These are phyloP conservation scores for Globomyces sp. DNA, from an alignment of 371 early-diverging fungal genomes.

Conservation along the genomic window DNA sequence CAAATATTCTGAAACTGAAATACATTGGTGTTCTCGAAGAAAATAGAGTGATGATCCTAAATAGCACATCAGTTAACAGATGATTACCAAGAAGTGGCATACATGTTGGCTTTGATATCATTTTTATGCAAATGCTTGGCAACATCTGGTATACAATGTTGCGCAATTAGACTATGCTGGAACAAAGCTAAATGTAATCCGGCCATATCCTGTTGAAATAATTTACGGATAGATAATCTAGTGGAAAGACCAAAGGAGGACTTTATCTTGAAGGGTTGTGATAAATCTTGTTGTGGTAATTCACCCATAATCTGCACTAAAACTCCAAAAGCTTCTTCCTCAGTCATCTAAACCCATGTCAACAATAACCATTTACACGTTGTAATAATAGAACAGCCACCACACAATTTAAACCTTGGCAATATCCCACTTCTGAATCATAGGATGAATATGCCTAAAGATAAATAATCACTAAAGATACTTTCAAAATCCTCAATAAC, in stretches of 20 bases:
- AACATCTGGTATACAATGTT: conserved; percentile 77
- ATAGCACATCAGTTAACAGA: no score
- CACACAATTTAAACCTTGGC: conserved; percentile 87
- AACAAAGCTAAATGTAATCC: conserved; percentile 77
- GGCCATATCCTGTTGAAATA: conserved; percentile 79
- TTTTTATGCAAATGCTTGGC: conserved; percentile 73
- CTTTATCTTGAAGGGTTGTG: no score
- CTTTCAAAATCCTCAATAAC: conserved; percentile 82
- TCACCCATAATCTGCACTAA: conserved; percentile 77
- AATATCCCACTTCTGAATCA: conserved; percentile 89
- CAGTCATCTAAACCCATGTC: conserved; percentile 75
- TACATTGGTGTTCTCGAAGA: conserved; percentile 90
- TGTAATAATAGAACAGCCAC: conserved; percentile 79
- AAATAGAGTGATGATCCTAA: conserved; percentile 80
- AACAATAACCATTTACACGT: conserved; percentile 59
- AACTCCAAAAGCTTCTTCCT: conserved; percentile 92
- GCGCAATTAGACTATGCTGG: conserved; percentile 78
- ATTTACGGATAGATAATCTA: conserved; percentile 83
- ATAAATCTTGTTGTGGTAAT: background rate
- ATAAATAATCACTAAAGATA: no score
- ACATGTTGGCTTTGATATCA: conserved; percentile 82
- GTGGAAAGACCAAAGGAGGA: conserved; percentile 72
- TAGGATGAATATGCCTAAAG: conserved; percentile 75
- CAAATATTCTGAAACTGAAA: conserved; percentile 85
- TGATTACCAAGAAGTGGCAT: conserved; percentile 61